phyloP scores from a whole-genome alignment of 805 yeast genomes.

The Starmerella scarabaei region DNA sequence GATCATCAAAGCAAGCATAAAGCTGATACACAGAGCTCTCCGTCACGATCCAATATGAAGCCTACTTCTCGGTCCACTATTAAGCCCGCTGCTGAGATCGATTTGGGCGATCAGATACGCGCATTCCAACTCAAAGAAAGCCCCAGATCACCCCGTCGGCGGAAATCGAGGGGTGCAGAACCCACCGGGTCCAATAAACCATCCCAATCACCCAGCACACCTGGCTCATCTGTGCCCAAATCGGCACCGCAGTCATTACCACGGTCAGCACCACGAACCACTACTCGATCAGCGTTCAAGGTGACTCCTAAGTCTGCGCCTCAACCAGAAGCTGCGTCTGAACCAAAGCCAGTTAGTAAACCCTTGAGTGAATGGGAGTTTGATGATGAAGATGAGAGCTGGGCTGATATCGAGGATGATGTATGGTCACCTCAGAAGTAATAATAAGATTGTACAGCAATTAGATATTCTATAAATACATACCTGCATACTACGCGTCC shows the following conservation, averaged over 20 bases:
- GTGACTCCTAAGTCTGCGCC: no score
- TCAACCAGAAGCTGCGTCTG: no score
- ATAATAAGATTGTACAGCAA: neutral
- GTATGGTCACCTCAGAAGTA: neutral
- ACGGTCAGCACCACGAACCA: no score
- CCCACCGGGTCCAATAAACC: no score
- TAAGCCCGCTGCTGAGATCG: no score
- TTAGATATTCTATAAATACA: neutral
- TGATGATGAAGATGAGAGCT: conserved; percentile 3
- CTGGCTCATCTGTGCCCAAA: no score
- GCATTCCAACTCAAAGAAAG: neutral
- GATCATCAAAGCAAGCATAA: neutral
- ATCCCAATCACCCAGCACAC: no score
- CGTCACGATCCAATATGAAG: neutral
- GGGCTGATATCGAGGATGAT: conserved; percentile 12
- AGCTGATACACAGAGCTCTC: neutral
- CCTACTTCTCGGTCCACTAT: neutral
- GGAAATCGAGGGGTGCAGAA: neutral
- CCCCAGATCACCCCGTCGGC: neutral
- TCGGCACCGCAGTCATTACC: no score
- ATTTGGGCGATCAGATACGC: neutral
- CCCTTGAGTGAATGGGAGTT: no score
- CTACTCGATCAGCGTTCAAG: no score
- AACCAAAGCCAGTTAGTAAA: neutral
- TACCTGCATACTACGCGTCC: neutral